Evolutionary conservation across 345 rosid species (phyloP), one percentile per base, ranked within the genome.

Genomic region (Bruguiera parviflora): DNA sequence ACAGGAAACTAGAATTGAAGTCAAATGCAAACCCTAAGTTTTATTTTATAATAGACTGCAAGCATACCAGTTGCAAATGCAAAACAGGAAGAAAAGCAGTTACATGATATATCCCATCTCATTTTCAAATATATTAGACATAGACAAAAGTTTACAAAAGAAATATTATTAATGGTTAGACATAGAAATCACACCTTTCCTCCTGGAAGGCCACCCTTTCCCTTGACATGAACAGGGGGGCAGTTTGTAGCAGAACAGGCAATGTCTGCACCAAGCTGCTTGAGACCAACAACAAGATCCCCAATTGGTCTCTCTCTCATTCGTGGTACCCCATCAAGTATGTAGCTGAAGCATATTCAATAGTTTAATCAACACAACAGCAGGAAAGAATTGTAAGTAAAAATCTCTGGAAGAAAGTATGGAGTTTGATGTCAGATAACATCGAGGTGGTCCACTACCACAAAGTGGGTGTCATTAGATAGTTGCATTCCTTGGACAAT

Each of bases 251-350:
- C 74, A 63, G 83, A 84, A 77, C 96, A 92, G 63, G 86, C 82
- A 64, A 81, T 86, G 78, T 87, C 96, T 20, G 94, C 96, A 72
- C 99, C 98, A 69, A 92, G 92, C 81, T 95, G 99, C 87, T 90
- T 82, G 71, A 92, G 98, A 71, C 96, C 96, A 66, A 61, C 57
- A 60, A 92, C 94, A 80, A 95, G 79, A 83, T 95, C 99, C 33
- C 89, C 96, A 43, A 92, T 95, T 25, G 96, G 96, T 81, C 99
- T 90, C 83, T 95, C 96, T 67, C 99, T 88, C 99, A 95, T 95
- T 56, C 98, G 83, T 22, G 96, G 89, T 67, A 95, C 89, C 49
- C 98, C 96, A 83, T 95, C 99, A 74, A 95, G 99, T 46, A 87
- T 66, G 73, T 88, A 95, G 78, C 99, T 95, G 74, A 76, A 67